These are phyloP conservation scores for Pleurotus eryngii DNA, from an alignment of 768 basidiomycete species.

Conservation along the genomic window DNA sequence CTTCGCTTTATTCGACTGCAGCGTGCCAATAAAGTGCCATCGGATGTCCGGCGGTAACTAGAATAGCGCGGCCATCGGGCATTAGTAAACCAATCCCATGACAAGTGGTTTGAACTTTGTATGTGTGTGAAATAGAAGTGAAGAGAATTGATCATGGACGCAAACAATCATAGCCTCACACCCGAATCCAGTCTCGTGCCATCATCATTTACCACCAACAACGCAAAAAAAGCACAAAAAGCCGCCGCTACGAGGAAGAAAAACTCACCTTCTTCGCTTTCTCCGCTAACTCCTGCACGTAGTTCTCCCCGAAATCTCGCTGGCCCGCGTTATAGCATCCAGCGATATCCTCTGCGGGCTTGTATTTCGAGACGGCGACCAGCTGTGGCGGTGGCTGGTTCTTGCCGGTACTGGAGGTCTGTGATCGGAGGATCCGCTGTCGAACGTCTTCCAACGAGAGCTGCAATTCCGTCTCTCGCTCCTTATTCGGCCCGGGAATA, in stretches of 20 bases:
- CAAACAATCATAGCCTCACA: background rate
- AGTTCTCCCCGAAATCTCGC: slow-evolving; percentile 96
- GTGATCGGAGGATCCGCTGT: background rate
- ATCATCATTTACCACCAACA: too few species aligned
- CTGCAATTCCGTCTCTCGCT: background rate
- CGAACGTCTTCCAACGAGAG: background rate
- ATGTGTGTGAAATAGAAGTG: background rate
- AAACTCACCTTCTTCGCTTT: slow-evolving; percentile 68
- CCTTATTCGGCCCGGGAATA: background rate
- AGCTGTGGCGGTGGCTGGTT: slow-evolving; percentile 35
- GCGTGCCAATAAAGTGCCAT: slow-evolving; percentile 96
- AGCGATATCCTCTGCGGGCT: slow-evolving; percentile 82
- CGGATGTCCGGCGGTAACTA: slow-evolving; percentile 86
- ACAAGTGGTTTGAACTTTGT: background rate
- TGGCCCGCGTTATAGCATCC: slow-evolving; percentile 82
- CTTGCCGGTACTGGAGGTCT: background rate
- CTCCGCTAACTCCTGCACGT: slow-evolving; percentile 88
- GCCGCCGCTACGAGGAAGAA: background rate
- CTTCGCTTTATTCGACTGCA: slow-evolving; percentile 95
- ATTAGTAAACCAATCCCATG: background rate
- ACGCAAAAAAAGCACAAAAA: background rate
- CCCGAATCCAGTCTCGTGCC: too few species aligned
- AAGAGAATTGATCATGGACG: background rate
- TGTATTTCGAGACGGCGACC: slow-evolving; percentile 92
- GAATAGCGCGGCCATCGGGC: background rate